A percentile compares a stretch with the other conserved stretches of the same genome.
Conservation (phyloP, 805 yeast genomes). For the Blastobotrys terrestris region DNA sequence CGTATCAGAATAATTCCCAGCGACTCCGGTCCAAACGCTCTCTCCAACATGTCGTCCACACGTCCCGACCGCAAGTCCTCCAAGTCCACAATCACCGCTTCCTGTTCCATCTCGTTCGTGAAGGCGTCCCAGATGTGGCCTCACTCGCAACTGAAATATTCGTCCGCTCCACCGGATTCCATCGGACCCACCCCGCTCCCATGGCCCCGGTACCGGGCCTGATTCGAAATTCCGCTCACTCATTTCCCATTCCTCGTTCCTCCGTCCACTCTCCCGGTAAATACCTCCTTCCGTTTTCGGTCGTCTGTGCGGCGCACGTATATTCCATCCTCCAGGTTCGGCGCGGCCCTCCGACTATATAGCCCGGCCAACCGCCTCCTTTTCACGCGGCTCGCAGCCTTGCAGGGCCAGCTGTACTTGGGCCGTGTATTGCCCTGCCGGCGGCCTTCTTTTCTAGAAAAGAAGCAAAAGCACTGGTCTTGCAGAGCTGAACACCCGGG, state of each 20-base stretch:
- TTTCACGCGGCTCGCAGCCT: too few relatives aligned
- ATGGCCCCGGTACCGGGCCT: neutral
- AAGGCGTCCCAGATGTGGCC: too few relatives aligned
- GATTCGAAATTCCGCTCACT: neutral
- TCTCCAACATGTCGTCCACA: conserved; percentile 29
- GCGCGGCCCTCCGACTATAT: too few relatives aligned
- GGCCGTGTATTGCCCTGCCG: too few relatives aligned
- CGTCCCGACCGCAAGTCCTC: conserved; percentile 27
- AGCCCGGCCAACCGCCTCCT: too few relatives aligned
- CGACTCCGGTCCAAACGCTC: conserved; percentile 51
- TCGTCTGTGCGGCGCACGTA: neutral
- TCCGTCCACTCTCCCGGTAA: neutral
- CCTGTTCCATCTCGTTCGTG: neutral
- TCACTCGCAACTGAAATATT: neutral
- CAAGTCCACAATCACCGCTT: conserved; percentile 18
- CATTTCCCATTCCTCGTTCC: neutral
- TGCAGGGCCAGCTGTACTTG: too few relatives aligned
- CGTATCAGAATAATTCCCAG: conserved; percentile 48
- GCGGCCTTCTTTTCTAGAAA: too few relatives aligned
- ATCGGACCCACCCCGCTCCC: neutral
- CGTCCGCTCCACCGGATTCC: neutral
- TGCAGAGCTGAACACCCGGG: too few relatives aligned
- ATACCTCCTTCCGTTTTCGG: neutral
- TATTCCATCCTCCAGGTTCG: too few relatives aligned
- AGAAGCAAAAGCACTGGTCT: too few relatives aligned